These are phyloP conservation scores for Penicillium canescens DNA, from an alignment of 495 filamentous ascomycete species.

Conservation along the genomic window DNA sequence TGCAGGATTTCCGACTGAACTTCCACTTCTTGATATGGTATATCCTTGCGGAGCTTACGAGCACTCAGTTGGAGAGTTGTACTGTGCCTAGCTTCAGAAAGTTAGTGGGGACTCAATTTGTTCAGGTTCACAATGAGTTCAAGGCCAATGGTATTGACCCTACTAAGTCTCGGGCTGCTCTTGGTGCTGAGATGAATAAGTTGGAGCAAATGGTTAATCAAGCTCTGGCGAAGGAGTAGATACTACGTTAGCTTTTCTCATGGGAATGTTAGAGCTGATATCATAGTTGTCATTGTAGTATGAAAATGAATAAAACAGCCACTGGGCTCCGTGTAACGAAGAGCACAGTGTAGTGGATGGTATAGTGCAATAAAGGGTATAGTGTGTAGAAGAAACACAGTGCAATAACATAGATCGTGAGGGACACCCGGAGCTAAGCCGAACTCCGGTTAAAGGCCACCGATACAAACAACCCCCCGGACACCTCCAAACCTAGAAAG, in stretches of 20 bases:
- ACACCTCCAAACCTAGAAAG: too few species aligned
- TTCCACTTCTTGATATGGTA: constrained; percentile 39
- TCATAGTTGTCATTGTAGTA: too few species aligned
- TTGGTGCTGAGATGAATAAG: constrained; percentile 38
- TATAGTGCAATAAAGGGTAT: too few species aligned
- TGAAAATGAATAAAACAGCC: too few species aligned
- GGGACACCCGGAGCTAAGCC: too few species aligned
- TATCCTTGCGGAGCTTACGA: constrained; percentile 42
- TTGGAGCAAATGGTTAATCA: constrained; percentile 29
- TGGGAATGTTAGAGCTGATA: not conserved
- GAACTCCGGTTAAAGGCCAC: too few species aligned
- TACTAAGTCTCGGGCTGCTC: constrained; percentile 19
- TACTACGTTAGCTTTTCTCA: too few species aligned
- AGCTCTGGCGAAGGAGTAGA: constrained; percentile 27
- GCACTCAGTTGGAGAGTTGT: constrained; percentile 33
- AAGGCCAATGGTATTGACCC: constrained; percentile 31
- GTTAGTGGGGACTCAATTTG: constrained; percentile 32
- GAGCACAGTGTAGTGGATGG: too few species aligned
- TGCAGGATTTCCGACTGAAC: constrained; percentile 28
- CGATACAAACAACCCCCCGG: too few species aligned
- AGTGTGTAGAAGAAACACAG: too few species aligned
- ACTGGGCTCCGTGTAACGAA: too few species aligned
- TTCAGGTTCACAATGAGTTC: constrained; percentile 35
- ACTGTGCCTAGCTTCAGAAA: constrained; percentile 37
- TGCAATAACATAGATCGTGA: too few species aligned